Evolutionary conservation across 2,329 filamentous ascomycete genomes (phyloP).

Genomic region (Nannizziopsis barbatae): DNA sequence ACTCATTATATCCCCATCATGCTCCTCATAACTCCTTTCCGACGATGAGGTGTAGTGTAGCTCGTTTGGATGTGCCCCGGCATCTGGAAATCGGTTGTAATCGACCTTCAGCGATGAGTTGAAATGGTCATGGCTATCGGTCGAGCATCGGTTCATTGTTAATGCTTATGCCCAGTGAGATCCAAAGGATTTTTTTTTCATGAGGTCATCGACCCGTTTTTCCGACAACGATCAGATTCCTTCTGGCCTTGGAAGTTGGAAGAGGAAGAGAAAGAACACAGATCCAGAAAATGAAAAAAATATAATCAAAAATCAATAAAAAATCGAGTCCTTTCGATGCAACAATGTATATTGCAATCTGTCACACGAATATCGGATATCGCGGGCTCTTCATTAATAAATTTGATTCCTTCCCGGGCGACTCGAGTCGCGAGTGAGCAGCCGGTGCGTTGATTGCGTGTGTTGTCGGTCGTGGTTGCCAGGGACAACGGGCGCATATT

Average conservation of each 20-base stretch:
- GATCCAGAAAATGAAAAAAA: not conserved
- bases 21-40: not conserved
- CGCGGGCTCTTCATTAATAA: not conserved
- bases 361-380: not conserved
- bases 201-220: slow-evolving; percentile 7
- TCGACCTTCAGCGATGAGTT: not conserved
- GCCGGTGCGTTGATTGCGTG: slow-evolving; percentile 1
- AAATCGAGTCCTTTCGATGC: not conserved
- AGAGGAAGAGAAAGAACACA: not conserved
- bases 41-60: not conserved
- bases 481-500: slow-evolving; percentile 10
- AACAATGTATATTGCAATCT: not conserved
- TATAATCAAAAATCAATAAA: not conserved
- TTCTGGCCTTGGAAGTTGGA: not conserved
- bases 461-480: slow-evolving; percentile 5
- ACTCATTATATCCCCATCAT: not conserved
- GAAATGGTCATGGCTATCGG: not conserved
- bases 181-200: not conserved
- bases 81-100: not conserved
- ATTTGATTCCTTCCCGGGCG: not conserved
- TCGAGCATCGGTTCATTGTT: slow-evolving; percentile 1
- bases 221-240: not conserved
- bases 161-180: not conserved
- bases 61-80: not conserved
- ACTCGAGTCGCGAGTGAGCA: not conserved